Evolutionary conservation across 805 yeast genomes (phyloP).

Genomic region (Candida namnaoensis): DNA sequence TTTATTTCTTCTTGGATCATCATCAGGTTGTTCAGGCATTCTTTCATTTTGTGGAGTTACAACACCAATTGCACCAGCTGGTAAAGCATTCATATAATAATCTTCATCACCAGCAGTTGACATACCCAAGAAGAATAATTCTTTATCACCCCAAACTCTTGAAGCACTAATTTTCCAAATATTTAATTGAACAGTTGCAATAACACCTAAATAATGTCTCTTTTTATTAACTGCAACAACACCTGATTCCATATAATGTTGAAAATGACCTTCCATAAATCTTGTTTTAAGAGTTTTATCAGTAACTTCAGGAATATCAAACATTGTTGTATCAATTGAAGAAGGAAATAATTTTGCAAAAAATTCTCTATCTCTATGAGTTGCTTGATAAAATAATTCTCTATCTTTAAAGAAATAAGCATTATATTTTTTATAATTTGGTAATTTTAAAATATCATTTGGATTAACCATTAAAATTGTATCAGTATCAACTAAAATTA

Average conservation of each 20-base stretch:
- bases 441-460: constrained; percentile 23
- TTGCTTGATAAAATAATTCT: constrained; percentile 2
- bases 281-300: constrained; percentile 26
- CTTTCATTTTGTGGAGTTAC: constrained; percentile 14
- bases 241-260: constrained; percentile 22
- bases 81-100: constrained; percentile 21
- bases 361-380: constrained; percentile 12
- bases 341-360: constrained; percentile 35
- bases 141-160: constrained; percentile 31
- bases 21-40: constrained; percentile 12
- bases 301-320: constrained; percentile 27
- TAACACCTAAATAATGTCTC: constrained; percentile 10
- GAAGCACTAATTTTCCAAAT: constrained; percentile 5
- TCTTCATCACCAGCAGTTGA: constrained; percentile 11
- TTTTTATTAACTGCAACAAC: constrained; percentile 15
- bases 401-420: constrained; percentile 35
- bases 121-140: constrained; percentile 23
- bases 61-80: constrained; percentile 22
- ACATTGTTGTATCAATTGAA: constrained; percentile 25
- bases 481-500: constrained; percentile 44
- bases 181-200: constrained; percentile 8
- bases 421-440: constrained; percentile 21
- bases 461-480: constrained; percentile 33
- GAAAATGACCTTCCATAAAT: constrained; percentile 27
- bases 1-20: constrained; percentile 11